Percentiles rank a stretch among this genome's conserved stretches.
Conservation (phyloP, 805 yeast species). For the Kodamaea sagamina region DNA sequence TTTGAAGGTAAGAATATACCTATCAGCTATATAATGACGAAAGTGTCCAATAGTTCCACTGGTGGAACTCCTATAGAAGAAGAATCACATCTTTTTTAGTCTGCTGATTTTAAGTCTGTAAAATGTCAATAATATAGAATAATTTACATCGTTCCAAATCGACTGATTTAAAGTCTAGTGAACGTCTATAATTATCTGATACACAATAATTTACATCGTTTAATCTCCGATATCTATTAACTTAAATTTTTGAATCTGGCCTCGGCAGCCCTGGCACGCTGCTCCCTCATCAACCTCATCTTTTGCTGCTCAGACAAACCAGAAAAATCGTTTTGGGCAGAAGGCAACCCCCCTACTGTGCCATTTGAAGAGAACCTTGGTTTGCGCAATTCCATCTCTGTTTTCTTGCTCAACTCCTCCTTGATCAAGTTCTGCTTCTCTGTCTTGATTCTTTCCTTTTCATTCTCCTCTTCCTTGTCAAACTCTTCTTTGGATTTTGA, state of each 20-base stretch:
- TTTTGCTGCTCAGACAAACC: slow-evolving; percentile 75
- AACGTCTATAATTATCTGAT: too few relatives aligned
- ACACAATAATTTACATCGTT: too few relatives aligned
- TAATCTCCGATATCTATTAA: too few relatives aligned
- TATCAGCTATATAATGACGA: slow-evolving; percentile 40
- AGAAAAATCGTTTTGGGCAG: slow-evolving; percentile 47
- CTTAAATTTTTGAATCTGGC: slow-evolving; percentile 55
- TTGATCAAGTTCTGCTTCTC: slow-evolving; percentile 46
- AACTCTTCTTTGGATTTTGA: slow-evolving; percentile 60
- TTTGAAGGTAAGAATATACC: slow-evolving; percentile 18
- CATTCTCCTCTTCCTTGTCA: slow-evolving; percentile 40
- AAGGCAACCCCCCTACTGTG: slow-evolving; percentile 25
- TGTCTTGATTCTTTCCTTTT: slow-evolving; percentile 36
- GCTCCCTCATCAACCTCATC: slow-evolving; percentile 83
- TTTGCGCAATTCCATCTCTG: slow-evolving; percentile 40
- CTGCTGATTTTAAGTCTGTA: too few relatives aligned
- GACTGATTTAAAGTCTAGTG: too few relatives aligned
- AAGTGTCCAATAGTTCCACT: not conserved
- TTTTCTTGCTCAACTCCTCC: slow-evolving; percentile 45
- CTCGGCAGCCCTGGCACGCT: slow-evolving; percentile 95
- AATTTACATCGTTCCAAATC: too few relatives aligned
- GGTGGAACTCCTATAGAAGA: not conserved
- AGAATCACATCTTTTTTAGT: too few relatives aligned
- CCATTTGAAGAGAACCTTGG: slow-evolving; percentile 39
- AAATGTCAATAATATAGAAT: too few relatives aligned